Evolutionary conservation across 176 grass and related monocot genomes (phyloP).

Genomic region (Neostapfia colusana): DNA sequence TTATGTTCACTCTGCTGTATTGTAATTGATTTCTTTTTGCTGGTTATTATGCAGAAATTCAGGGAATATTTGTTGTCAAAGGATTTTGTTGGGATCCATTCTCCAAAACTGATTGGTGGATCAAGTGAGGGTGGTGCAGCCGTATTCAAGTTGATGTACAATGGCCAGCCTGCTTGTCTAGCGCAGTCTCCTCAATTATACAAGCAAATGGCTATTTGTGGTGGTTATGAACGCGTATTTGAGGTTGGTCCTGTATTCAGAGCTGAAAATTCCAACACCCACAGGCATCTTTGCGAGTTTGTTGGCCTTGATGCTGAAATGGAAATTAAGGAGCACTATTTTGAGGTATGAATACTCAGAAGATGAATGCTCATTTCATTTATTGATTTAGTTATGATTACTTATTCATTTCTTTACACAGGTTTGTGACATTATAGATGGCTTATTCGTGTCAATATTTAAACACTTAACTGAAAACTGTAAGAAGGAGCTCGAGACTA

Average conservation of each 20-base stretch:
- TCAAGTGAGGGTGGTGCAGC: constrained; percentile 96
- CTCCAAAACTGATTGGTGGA: constrained; percentile 68
- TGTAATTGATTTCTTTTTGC: background rate
- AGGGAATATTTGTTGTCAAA: constrained; percentile 63
- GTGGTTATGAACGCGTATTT: constrained; percentile 82
- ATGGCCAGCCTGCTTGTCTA: constrained; percentile 88
- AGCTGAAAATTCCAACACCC: constrained; percentile 88
- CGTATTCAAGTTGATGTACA: constrained; percentile 79
- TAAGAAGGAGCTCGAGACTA: constrained; percentile 71
- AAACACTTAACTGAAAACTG: constrained; percentile 83
- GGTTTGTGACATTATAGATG: constrained; percentile 89
- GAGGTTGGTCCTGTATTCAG: constrained; percentile 87
- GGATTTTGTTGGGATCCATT: constrained; percentile 85
- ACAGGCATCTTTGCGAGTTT: constrained; percentile 94
- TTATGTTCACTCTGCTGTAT: background rate
- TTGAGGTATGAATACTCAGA: constrained; percentile 58
- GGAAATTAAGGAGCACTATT: constrained; percentile 97
- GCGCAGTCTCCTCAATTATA: constrained; percentile 84
- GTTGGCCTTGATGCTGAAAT: constrained; percentile 94
- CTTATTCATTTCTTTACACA: constrained; percentile 34
- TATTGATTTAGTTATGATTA: background rate
- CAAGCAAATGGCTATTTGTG: constrained; percentile 86
- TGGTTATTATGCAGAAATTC: constrained; percentile 55
- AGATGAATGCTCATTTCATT: background rate
- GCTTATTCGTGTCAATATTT: constrained; percentile 89